Conservation (phyloP, 257 asterid species). For the Scutellaria minor region DNA sequence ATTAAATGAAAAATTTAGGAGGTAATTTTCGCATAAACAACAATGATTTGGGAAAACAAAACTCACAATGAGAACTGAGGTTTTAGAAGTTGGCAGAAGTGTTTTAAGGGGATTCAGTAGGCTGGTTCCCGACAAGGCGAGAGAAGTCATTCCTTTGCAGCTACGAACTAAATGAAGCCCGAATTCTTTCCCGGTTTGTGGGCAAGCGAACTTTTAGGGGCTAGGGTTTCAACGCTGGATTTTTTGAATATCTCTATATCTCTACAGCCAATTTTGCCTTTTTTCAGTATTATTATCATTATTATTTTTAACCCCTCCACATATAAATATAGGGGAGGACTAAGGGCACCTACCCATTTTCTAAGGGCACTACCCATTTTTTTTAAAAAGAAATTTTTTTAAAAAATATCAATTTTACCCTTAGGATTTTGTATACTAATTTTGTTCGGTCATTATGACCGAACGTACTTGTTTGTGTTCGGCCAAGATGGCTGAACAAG, state of each 20-base stretch:
- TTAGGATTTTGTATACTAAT: too few species aligned
- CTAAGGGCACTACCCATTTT: too few species aligned
- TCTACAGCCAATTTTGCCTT: neutral
- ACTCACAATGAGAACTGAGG: constrained; percentile 44
- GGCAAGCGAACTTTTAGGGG: constrained; percentile 20
- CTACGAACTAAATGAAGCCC: constrained; percentile 26
- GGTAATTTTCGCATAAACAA: neutral
- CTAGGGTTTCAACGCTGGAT: constrained; percentile 40
- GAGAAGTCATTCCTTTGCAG: constrained; percentile 51
- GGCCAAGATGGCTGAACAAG: too few species aligned
- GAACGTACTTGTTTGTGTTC: too few species aligned
- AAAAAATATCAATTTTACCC: too few species aligned
- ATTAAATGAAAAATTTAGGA: neutral
- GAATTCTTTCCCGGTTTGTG: constrained; percentile 15
- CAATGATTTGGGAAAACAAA: constrained; percentile 1
- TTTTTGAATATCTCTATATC: neutral
- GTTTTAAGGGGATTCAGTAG: constrained; percentile 37
- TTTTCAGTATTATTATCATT: neutral
- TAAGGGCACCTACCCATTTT: too few species aligned
- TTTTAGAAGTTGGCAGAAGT: constrained; percentile 26
- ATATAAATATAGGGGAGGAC: too few species aligned
- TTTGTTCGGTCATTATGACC: too few species aligned
- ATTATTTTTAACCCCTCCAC: too few species aligned
- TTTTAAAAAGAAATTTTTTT: too few species aligned
- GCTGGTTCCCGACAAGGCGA: constrained; percentile 51